Conservation (phyloP, 2,329 filamentous ascomycete species). For the Fusarium beomiforme region DNA sequence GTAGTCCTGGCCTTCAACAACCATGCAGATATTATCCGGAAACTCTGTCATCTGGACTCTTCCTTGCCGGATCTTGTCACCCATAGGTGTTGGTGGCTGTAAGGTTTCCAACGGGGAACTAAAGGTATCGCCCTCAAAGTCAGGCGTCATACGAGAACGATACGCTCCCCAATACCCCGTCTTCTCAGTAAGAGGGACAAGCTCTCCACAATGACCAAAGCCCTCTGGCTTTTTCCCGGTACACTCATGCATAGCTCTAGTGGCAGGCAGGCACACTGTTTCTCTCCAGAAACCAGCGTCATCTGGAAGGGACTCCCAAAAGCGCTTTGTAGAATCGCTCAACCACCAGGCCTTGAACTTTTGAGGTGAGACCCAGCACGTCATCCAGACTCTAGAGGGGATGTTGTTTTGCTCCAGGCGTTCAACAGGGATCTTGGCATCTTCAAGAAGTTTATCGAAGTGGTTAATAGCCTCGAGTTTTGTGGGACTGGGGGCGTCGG, state of each 20-base stretch:
- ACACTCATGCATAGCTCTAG: neutral
- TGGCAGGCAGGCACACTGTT: neutral
- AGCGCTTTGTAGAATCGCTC: neutral
- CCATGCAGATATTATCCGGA: neutral
- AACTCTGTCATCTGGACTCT: neutral
- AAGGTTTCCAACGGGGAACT: neutral
- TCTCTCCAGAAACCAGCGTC: conserved; percentile 1
- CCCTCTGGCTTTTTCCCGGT: neutral
- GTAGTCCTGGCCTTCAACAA: neutral
- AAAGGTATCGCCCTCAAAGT: neutral
- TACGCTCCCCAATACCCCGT: conserved; percentile 8
- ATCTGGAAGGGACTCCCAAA: neutral
- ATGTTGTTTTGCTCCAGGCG: neutral
- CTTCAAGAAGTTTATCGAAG: neutral
- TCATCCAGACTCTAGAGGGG: neutral
- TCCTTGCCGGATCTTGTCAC: neutral
- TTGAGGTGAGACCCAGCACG: neutral
- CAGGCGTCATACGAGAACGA: neutral
- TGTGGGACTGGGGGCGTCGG: neutral
- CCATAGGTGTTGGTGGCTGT: neutral
- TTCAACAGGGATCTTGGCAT: neutral
- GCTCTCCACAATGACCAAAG: neutral
- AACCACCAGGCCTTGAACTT: neutral
- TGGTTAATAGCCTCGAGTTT: neutral
- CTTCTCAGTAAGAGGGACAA: neutral